phyloP scores from a whole-genome alignment of 148 eudicot genomes.

The Rhododendron williamsianum region DNA sequence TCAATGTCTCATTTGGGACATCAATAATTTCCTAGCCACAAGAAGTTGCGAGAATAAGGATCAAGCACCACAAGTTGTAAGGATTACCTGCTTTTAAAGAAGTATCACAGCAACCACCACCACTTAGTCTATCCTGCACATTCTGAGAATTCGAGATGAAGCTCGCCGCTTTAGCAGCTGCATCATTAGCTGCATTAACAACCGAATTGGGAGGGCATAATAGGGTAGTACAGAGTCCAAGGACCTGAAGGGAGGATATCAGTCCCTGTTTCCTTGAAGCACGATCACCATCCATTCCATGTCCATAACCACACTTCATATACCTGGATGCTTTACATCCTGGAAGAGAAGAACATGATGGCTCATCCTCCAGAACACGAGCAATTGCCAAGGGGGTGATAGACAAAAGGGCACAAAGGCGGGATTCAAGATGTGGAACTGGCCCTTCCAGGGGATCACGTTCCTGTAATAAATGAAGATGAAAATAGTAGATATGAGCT shows the following conservation, averaged over 20 bases:
- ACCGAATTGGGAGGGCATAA: conserved; percentile 17
- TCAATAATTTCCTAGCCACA: background rate
- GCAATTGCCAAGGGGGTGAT: conserved; percentile 28
- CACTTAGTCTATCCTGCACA: conserved; percentile 10
- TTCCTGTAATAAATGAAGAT: conserved; percentile 18
- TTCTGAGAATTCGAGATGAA: conserved; percentile 18
- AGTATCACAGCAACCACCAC: conserved; percentile 1
- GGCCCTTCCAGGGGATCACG: conserved; percentile 33
- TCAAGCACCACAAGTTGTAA: background rate
- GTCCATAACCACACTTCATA: background rate
- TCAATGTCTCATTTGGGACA: background rate
- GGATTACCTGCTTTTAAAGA: conserved; percentile 10
- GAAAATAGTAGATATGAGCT: conserved; percentile 8
- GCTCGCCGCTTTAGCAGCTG: conserved; percentile 18
- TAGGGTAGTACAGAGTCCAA: conserved; percentile 17
- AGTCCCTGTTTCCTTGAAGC: conserved; percentile 14
- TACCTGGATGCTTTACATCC: background rate
- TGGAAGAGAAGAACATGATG: background rate
- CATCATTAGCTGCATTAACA: conserved; percentile 17
- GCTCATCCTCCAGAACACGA: conserved; percentile 20
- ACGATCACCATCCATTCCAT: conserved; percentile 2
- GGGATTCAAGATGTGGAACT: conserved; percentile 29
- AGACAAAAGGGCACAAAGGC: conserved; percentile 28
- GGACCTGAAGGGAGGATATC: conserved; percentile 22
- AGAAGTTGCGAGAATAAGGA: background rate